Base-by-base conservation (phyloP, 164 flowering plant genomes). In the Chimonanthus salicifolius region DNA sequence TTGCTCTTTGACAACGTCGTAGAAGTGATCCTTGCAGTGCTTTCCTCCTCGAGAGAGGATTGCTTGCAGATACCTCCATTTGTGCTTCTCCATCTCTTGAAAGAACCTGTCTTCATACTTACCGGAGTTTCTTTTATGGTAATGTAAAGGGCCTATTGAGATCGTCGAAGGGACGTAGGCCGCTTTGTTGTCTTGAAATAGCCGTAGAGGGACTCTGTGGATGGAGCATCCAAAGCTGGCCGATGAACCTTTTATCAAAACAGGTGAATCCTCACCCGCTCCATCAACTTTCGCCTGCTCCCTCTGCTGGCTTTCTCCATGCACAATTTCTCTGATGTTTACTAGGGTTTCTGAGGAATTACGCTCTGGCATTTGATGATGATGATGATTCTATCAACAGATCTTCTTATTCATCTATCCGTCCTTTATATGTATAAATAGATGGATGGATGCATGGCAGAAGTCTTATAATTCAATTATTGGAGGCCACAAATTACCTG, bases 51-150 rank as follows among this genome's bases (percentile, higher is more conserved):
- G 3, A 45, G 49, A 44, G 48, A 67, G n/a, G 51, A 67, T 6
- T 9, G 45, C 51, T 2, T 9, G 70, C 8, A 67, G 70, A 46
- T 48, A 67, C 8, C 47, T 47, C 70, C 70, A 6, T 33, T 67
- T 67, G 51, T 47, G 70, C 51, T 67, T 51, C 70, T 67, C 54
- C 70, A 67, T 67, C 51, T 7, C 43, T 47, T 47, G 43, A 5
- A 67, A 10, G 33, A 33, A 33, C 33, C 33, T 33, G 33, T 33
- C 33, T 33, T 33, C 33, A 33, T 33, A 33, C 33, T 33, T 33
- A 46, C 1, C 60, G 15, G 3, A 4, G 11, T 9, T 65, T 44
- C 45, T 5, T 44, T 65, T 67, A 9, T 0, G 3, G 2, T 13
- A 16, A 15, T 67, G 70, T 3, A 65, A 44, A 4, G 68, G 68